Evolutionary conservation across 352 stramenopile species (phyloP), one percentile per base, ranked within the genome.

Genomic region (Pythium coloratum): DNA sequence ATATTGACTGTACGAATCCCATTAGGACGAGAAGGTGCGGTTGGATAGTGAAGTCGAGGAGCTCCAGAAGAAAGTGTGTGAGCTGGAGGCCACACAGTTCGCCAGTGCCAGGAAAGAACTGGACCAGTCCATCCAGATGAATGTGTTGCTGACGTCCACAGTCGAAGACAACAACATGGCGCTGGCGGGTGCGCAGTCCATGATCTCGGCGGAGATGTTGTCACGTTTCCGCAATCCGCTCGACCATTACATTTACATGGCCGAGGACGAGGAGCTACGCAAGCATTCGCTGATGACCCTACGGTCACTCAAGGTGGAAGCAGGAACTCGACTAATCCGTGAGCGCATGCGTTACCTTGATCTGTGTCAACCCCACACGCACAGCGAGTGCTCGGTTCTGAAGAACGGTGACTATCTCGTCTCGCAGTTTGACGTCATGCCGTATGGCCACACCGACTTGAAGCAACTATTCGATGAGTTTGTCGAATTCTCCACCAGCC

Each of bases 181-280:
- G n/a, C 26, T 67, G 13, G 62, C 62, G 6, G 46, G 62, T 8
- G 51, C 49, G 26, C 62, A 67, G 54, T 67, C 62, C 34, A 36
- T 59, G 51, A 53, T 67, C 30, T 67, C 51, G 13, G 55, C 55
- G 13, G 55, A 62, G 28, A 62, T 62, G 55, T 36, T 62, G 20
- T 63, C 62, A 6, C 54, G 62, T 10, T 62, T 63, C 33, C 40
- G 44, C 5, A 63, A 58, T 44, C 62, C 62, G 3, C 10, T 69
- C 20, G 55, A 69, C 24, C 53, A 57, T 33, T 69, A 62, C 62
- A 69, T 69, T n/a, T 59, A 69, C 44, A 28, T 69, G 4, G 33
- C 62, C 1, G 62, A 50, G 8, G 62, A 69, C 55, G n/a, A 18
- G 20, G 24, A 20, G 7, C 20, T 62, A 28, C 62, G 62, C 2